Percentiles rank a stretch among this genome's conserved stretches.
phyloP scores from a whole-genome alignment of 2,329 filamentous ascomycete genomes.

The Colletotrichum cereale region DNA sequence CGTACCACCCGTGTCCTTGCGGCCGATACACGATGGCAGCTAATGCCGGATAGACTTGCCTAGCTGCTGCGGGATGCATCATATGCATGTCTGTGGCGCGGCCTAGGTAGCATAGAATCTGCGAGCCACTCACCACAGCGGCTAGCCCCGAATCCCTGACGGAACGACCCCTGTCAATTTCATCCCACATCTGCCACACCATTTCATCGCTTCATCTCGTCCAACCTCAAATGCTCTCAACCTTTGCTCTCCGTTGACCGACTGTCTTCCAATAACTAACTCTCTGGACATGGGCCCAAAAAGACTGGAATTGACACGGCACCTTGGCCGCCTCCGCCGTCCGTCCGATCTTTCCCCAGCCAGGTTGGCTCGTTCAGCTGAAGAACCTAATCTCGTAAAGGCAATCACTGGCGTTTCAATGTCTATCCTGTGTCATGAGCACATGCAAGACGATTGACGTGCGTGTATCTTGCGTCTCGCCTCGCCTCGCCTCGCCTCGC shows the following conservation, averaged over 20 bases:
- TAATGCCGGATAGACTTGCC: conserved; percentile 41
- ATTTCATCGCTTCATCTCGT: conserved; percentile 32
- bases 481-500: conserved; percentile 22
- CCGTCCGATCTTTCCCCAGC: conserved; percentile 6
- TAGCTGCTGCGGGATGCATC: conserved; percentile 41
- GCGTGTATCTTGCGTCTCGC: conserved; percentile 32
- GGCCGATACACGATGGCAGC: conserved; percentile 40
- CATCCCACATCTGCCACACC: conserved; percentile 39
- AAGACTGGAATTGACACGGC: neutral
- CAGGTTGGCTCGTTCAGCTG: conserved; percentile 25
- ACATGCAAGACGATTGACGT: conserved; percentile 34
- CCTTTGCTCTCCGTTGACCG: conserved; percentile 17
- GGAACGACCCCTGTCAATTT: conserved; percentile 36
- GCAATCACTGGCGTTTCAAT: conserved; percentile 31
- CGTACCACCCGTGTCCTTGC: conserved; percentile 36
- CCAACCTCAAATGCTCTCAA: conserved; percentile 26
- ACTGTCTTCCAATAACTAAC: conserved; percentile 6
- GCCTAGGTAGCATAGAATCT: conserved; percentile 36
- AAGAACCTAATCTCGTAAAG: conserved; percentile 33
- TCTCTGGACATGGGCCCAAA: neutral
- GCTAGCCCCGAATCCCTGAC: conserved; percentile 39
- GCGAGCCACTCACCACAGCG: conserved; percentile 39
- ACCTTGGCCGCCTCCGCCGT: neutral
- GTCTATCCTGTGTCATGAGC: conserved; percentile 37
- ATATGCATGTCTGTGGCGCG: conserved; percentile 39